These are phyloP conservation scores for Pseudogymnoascus sp. DNA, from an alignment of 2,329 filamentous ascomycete genomes.

Conservation along the genomic window DNA sequence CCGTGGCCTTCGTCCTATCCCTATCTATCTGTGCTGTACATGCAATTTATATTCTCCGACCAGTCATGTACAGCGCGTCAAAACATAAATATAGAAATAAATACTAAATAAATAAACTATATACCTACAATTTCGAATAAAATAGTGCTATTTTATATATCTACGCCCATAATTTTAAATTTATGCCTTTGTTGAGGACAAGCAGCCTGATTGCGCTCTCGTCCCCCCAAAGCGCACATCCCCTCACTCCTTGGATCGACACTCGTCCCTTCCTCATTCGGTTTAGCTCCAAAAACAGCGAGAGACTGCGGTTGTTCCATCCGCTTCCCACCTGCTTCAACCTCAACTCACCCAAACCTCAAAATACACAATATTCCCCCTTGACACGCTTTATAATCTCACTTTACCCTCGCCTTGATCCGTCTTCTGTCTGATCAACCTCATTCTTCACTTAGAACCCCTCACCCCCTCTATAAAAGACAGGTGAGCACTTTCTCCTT, in stretches of 20 bases:
- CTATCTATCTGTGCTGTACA: background rate
- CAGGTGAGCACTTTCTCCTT: slow-evolving; percentile 23
- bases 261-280: background rate
- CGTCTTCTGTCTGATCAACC: slow-evolving; percentile 5
- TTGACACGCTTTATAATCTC: slow-evolving; percentile 10
- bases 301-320: slow-evolving; percentile 18
- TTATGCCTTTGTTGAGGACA: background rate
- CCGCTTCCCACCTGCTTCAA: slow-evolving; percentile 19
- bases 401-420: background rate
- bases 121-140: background rate
- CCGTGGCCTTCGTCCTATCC: background rate
- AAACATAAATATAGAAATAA: background rate
- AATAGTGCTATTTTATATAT: background rate
- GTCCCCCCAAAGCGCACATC: background rate
- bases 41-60: slow-evolving; percentile 5
- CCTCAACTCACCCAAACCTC: slow-evolving; percentile 17
- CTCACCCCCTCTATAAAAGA: slow-evolving; percentile 13
- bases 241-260: background rate
- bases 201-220: background rate
- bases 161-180: background rate
- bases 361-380: slow-evolving; percentile 12
- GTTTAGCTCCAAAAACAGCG: background rate
- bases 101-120: background rate
- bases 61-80: background rate
- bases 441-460: slow-evolving; percentile 6